Conservation (phyloP, 352 stramenopile genomes). For the Phytophthora cajani region DNA sequence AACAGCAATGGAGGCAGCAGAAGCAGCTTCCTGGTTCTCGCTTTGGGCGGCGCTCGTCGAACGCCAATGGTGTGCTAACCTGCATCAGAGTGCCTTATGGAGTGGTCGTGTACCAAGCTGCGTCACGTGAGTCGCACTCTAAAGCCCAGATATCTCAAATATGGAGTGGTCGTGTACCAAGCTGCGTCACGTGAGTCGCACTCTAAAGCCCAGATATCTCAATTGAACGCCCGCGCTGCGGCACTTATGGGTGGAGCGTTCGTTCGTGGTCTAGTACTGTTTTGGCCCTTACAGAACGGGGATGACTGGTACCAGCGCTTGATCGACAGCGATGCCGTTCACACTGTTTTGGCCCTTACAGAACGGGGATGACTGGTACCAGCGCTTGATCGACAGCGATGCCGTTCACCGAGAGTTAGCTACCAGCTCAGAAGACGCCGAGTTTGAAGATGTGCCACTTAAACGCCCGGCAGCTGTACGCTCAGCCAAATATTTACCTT, state of each 20-base stretch:
- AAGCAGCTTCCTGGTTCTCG: constrained; percentile 8
- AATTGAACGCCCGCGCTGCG: constrained; percentile 27
- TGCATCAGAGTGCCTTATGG: constrained; percentile 29
- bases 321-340: constrained; percentile 16
- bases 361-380: constrained; percentile 12
- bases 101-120: constrained; percentile 27
- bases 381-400: constrained; percentile 19
- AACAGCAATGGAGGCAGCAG: constrained; percentile 16
- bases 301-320: constrained; percentile 17
- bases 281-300: constrained; percentile 29
- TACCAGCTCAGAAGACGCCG: background rate
- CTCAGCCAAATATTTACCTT: constrained; percentile 57
- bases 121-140: background rate
- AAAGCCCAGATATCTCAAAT: constrained; percentile 16
- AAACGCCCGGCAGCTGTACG: constrained; percentile 23
- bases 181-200: background rate
- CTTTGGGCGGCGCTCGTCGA: constrained; percentile 1
- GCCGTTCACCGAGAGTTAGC: constrained; percentile 15
- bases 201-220: constrained; percentile 9
- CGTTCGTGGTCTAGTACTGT: constrained; percentile 24
- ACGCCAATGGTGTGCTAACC: constrained; percentile 13
- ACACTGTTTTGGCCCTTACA: constrained; percentile 35
- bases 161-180: constrained; percentile 30
- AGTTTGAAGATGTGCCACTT: constrained; percentile 10
- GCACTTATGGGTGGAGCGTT: constrained; percentile 10